Conservation (phyloP, 202 grass and related monocot species). For the Elaeis oleifera region DNA sequence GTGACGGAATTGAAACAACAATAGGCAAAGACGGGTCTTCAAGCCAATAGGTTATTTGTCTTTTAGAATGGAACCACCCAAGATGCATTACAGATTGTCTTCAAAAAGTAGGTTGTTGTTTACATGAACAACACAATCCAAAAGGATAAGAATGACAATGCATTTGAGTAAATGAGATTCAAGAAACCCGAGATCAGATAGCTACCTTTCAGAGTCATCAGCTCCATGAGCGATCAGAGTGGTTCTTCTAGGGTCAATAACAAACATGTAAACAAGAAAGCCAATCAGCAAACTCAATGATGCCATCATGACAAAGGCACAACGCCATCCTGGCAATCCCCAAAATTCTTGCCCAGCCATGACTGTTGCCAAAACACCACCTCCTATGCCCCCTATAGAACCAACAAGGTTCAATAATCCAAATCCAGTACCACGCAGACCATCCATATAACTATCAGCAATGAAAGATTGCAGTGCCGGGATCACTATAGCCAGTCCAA, state of each 20-base stretch:
- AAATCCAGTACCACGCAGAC: neutral
- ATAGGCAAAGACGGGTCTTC: too few relatives aligned
- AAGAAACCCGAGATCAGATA: neutral
- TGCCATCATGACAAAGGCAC: neutral
- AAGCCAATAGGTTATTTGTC: too few relatives aligned
- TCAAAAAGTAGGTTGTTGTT: too few relatives aligned
- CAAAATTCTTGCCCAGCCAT: neutral
- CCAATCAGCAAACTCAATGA: neutral
- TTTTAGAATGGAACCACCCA: too few relatives aligned
- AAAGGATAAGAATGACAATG: too few relatives aligned
- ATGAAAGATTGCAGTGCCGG: neutral
- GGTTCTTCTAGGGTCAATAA: constrained; percentile 34
- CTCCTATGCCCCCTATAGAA: neutral
- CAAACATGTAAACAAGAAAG: neutral
- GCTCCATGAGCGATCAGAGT: constrained; percentile 29
- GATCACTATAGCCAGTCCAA: neutral
- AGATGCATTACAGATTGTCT: too few relatives aligned
- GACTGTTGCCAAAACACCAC: neutral
- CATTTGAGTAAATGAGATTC: neutral
- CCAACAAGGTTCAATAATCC: neutral
- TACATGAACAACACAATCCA: too few relatives aligned
- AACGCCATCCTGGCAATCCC: neutral
- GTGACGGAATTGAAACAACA: too few relatives aligned
- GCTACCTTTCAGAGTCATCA: constrained; percentile 58
- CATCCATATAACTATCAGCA: neutral